Conservation (phyloP, 2,329 filamentous ascomycete genomes). For the Aureobasidium sp. region DNA sequence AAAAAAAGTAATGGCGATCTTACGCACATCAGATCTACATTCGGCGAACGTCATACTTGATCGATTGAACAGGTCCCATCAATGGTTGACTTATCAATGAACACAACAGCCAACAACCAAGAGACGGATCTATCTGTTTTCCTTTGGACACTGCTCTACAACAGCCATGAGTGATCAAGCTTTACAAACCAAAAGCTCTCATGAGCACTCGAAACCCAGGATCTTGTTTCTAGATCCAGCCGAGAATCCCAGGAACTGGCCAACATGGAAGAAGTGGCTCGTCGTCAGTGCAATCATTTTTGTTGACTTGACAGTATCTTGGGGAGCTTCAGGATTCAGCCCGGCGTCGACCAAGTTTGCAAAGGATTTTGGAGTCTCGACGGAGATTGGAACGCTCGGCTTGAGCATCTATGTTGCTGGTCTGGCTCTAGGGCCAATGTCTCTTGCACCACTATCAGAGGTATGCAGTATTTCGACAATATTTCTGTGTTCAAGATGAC, state of each 20-base stretch:
- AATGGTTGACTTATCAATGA: not conserved
- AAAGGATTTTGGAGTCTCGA: conserved; percentile 31
- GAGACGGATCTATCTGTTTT: not conserved
- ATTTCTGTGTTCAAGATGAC: not conserved
- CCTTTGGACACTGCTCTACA: no score
- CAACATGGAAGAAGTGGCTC: conserved; percentile 27
- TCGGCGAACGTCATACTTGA: not conserved
- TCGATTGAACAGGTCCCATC: not conserved
- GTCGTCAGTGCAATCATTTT: conserved; percentile 30
- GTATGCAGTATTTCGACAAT: not conserved
- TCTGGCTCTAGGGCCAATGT: conserved; percentile 22
- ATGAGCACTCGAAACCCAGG: not conserved
- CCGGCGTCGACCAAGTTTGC: conserved; percentile 36
- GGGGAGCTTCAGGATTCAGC: conserved; percentile 42
- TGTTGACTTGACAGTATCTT: conserved; percentile 22
- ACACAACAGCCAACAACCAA: not conserved
- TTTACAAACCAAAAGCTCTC: not conserved
- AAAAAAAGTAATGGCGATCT: not conserved
- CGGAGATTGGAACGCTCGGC: not conserved
- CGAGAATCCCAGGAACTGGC: conserved; percentile 31
- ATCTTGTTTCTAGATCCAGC: conserved; percentile 24
- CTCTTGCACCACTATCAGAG: conserved; percentile 5
- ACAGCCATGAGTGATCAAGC: not conserved
- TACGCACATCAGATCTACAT: not conserved
- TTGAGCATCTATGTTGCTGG: conserved; percentile 33